Base-by-base conservation (phyloP, 1,284 basidiomycete species). In the Apiotrichum mycotoxinovorans region DNA sequence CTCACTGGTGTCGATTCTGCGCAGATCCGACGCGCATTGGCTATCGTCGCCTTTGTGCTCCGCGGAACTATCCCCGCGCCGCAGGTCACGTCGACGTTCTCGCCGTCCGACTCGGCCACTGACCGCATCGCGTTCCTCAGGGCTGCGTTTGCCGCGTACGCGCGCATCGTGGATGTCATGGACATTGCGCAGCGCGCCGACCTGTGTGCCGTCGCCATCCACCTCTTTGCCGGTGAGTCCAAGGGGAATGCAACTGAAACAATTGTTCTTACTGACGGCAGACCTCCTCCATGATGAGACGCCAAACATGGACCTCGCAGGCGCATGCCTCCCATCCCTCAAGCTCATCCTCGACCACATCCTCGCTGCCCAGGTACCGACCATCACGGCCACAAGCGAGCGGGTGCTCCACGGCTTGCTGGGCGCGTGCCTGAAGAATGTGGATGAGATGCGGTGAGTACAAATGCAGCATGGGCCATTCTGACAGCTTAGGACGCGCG, bases 371-470 rank as follows among this genome's bases (percentile, higher is more conserved):
- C 71, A 64, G 62, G 70, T 65, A 34, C 72, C 67, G 1, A 69
- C 64, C 17, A 69, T 71, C 33, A 57, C 57, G 4, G 66, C 64
- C 12, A 63, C 62, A 47, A 66, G 66, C 18, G 69, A 72, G 14
- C 82, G 83, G 18, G 78, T 91, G 5, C 77, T 96, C 0, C 92
- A 98, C 69, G 92, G 91, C 8, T 78, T 97, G 37, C 76, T 98
- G 12, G 93, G 91, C 0, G 83, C 87, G 1, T 92, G 90, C 69
- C 76, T 98, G 38, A 79, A 87, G 52, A 89, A 93, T 67, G 82
- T 97, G 23, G 92, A 97, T 65, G 91, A 89, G 62, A 91, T 96
- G 86, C 84, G 91, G 91, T 91, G 54, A 62, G 85, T 76, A 12
- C 37, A 9, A 18, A 26, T 4, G 27, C n/a, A 37, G 5, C 23